Evolutionary conservation across 2,329 filamentous ascomycete genomes (phyloP).

Genomic region (Ilyonectria robusta): DNA sequence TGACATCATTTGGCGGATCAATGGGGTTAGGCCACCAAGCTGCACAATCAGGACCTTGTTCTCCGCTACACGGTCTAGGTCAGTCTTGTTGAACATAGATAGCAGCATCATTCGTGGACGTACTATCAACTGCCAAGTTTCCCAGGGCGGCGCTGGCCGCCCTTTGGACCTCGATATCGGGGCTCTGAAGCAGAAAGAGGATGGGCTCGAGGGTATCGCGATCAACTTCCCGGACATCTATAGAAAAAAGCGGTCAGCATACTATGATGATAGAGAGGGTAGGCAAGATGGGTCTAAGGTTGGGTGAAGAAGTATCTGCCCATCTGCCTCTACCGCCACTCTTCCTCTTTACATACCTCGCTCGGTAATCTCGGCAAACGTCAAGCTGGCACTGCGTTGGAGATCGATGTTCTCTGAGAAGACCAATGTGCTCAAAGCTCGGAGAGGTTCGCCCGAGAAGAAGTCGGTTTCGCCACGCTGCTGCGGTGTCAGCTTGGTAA

Average conservation of each 20-base stretch:
- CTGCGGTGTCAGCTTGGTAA: conserved; percentile 49
- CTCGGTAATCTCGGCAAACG: conserved; percentile 98
- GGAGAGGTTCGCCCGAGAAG: conserved; percentile 95
- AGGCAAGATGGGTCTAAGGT: neutral
- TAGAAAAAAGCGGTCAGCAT: conserved; percentile 33
- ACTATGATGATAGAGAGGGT: neutral
- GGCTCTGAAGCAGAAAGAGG: conserved; percentile 92
- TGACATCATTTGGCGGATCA: conserved; percentile 99
- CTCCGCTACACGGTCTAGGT: conserved; percentile 76
- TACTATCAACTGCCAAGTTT: conserved; percentile 97
- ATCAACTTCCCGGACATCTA: conserved; percentile 97
- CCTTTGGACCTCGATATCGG: conserved; percentile 96
- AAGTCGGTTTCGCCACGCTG: conserved; percentile 98
- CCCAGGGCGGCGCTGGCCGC: conserved; percentile 96
- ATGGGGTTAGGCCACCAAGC: conserved; percentile 88
- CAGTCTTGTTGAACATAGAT: conserved; percentile 52
- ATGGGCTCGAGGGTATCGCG: conserved; percentile 96
- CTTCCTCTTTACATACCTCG: conserved; percentile 75
- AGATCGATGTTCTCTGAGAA: conserved; percentile 99
- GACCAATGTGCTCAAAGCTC: conserved; percentile 93
- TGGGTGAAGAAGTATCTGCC: neutral
- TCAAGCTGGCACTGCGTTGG: conserved; percentile 96
- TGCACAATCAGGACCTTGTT: conserved; percentile 98
- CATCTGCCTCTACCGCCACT: neutral
- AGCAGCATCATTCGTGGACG: conserved; percentile 47